These are phyloP conservation scores for Saccharomyces eubayanus DNA, from an alignment of 805 yeast genomes.

Conservation along the genomic window DNA sequence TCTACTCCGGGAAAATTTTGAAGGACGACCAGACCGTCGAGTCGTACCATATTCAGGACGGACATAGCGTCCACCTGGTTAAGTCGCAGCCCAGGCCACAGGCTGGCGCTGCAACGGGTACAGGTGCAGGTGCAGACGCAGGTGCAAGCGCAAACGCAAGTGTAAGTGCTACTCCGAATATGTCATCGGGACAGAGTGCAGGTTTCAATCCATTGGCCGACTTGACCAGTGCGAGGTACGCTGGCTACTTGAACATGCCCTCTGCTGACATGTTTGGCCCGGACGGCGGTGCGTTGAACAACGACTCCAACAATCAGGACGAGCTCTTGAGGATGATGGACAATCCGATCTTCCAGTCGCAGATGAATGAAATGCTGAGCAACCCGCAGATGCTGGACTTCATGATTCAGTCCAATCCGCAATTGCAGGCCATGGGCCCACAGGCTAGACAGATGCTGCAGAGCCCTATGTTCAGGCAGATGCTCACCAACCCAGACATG, in stretches of 20 bases:
- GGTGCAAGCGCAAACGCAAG: constrained; percentile 24
- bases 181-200: constrained; percentile 76
- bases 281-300: constrained; percentile 70
- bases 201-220: constrained; percentile 87
- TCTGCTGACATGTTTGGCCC: constrained; percentile 85
- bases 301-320: constrained; percentile 59
- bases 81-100: constrained; percentile 54
- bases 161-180: constrained; percentile 36
- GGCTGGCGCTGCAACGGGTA: constrained; percentile 19
- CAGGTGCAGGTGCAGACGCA: constrained; percentile 15
- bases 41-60: constrained; percentile 72
- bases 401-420: constrained; percentile 76
- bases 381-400: constrained; percentile 85
- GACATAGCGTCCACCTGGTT: constrained; percentile 84
- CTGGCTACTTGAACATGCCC: constrained; percentile 80
- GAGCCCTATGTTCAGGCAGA: constrained; percentile 71
- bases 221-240: constrained; percentile 90
- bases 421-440: constrained; percentile 79
- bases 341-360: constrained; percentile 72
- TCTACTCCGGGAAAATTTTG: constrained; percentile 88
- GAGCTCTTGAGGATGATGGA: constrained; percentile 69
- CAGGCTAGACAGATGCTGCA: constrained; percentile 80
- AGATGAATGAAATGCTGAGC: constrained; percentile 70
- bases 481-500: constrained; percentile 76
- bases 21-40: constrained; percentile 73